Base-by-base conservation (phyloP, 2,329 filamentous ascomycete genomes). In the Fusarium torreyae region DNA sequence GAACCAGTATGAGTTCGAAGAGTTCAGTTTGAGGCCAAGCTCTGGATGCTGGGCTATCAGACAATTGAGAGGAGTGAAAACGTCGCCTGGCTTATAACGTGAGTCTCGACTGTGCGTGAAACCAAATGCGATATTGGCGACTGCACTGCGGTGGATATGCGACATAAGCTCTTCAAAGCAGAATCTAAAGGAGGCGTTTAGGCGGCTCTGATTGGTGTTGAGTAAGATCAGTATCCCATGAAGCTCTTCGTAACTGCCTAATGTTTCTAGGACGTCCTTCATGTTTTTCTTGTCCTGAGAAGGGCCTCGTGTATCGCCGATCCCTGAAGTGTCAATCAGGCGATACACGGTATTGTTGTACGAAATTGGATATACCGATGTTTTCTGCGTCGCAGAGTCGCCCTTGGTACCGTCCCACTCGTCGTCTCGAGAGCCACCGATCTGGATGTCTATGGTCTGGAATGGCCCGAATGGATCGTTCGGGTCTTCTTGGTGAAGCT, bases 221-320 rank as follows among this genome's bases (percentile, higher is more conserved):
- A 72, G 20, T 0, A 72, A 40, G 44, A 72, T 68, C 4, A 72
- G 10, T 17, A 72, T 50, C 1, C 69, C 58, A 4, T 72, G 69
- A 15, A 72, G 57, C 20, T 59, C 56, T 6, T 70, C 18, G 2
- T 68, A 68, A 10, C 38, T 55, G 2, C 66, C 44, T 4, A 72
- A 22, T 0, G 6, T 31, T 6, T 36, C 26, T 33, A 72, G 24
- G 1, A 72, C 65, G 13, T 59, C 56, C 7, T 28, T 38, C 33
- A 70, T 57, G 26, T 72, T 72, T 6, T 40, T 24, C 4, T 66
- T 65, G 22, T 70, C 69, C 10, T 57, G 17, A 8, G 42, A 28
- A 3, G 56, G 26, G 4, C 69, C 69, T 20, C 66, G 36, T 0
- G 69, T 72, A 6, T 72, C 69, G 1, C 69, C 69, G 1, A 68